phyloP scores from a whole-genome alignment of 2,329 filamentous ascomycete genomes.

The Phaeosphaeria sp. region DNA sequence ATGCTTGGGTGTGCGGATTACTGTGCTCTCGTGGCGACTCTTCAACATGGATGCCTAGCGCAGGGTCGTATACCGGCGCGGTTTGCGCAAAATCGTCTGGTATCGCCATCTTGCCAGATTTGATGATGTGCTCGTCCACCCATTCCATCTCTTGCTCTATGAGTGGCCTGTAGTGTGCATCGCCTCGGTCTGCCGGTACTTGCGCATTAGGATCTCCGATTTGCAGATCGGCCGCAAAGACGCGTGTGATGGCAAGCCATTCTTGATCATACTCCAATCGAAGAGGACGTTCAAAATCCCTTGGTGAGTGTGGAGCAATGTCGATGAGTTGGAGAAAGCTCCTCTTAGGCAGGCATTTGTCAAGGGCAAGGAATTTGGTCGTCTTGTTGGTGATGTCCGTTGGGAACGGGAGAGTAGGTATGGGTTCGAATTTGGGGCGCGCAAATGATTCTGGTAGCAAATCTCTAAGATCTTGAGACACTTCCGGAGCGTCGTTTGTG shows the following conservation, averaged over 20 bases:
- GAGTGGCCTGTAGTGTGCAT: constrained; percentile 69
- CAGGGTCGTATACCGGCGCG: constrained; percentile 72
- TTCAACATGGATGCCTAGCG: constrained; percentile 62
- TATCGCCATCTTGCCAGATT: constrained; percentile 66
- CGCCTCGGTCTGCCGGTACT: constrained; percentile 67
- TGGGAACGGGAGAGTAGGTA: constrained; percentile 64
- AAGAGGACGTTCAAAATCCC: constrained; percentile 56
- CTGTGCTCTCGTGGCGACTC: constrained; percentile 80
- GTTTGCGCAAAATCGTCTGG: constrained; percentile 80
- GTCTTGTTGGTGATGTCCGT: constrained; percentile 75
- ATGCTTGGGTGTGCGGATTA: constrained; percentile 83
- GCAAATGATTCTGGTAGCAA: constrained; percentile 80
- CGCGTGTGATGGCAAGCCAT: constrained; percentile 92
- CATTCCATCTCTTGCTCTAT: constrained; percentile 77
- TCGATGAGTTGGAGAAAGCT: constrained; percentile 83
- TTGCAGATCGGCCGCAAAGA: constrained; percentile 67
- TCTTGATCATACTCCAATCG: constrained; percentile 84
- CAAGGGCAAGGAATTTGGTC: constrained; percentile 86
- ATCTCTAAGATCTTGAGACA: constrained; percentile 71
- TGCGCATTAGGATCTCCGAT: constrained; percentile 64
- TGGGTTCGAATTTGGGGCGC: constrained; percentile 22
- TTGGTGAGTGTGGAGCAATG: constrained; percentile 29
- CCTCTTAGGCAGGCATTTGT: constrained; percentile 83
- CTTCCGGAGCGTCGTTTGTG: constrained; percentile 32
- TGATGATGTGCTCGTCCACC: constrained; percentile 78